Base-by-base conservation (phyloP, 352 stramenopile genomes). In the Phytophthora pluvialis region DNA sequence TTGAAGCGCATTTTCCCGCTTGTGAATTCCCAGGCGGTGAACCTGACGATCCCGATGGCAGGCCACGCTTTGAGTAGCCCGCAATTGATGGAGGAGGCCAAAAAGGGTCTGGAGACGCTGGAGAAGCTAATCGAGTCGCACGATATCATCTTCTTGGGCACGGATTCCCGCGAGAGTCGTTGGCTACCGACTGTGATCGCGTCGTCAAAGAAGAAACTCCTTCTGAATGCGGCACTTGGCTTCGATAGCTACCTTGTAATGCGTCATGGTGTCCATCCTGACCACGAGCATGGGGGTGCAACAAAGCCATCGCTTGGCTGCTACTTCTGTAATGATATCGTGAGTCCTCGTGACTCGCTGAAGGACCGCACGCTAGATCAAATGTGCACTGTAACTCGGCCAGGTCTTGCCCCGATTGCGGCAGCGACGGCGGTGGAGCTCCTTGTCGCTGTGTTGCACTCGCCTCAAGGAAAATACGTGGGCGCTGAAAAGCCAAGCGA, bases 281-380 rank as follows among this genome's bases (percentile, higher is more conserved):
- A 60, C 1, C 8, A 43, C 0, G 52, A 67, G 11, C 50, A 59
- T 3, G 47, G 50, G 0, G 52, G 63, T 3, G 28, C 21, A 26
- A 64, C 48, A 3, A 61, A 60, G 1, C 28, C 57, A 35, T 74
- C 67, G 3, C 75, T 99, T 4, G 97, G 97, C 4, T 99, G 98
- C 70, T 99, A 99, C 76, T 99, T 99, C 73, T 99, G 98, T 79
- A 99, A 97, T 58, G 98, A 99, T 76, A 92, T 99, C 26, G 97
- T 99, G 16, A 98, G 97, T 56, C 97, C 98, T 4, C 92, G 96
- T 26, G 98, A 99, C 72, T 99, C 97, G 25, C 87, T 97, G 21
- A 96, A 92, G 21, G 97, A 99, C 70, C 91, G 98, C 10, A 99
- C 97, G 7, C 58, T 99, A 10, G 98, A 99, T 74, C 97, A 99